Evolutionary conservation across 768 basidiomycete genomes (phyloP), one percentile per base, ranked within the genome.

Genomic region (Boletus vermiculosoides): DNA sequence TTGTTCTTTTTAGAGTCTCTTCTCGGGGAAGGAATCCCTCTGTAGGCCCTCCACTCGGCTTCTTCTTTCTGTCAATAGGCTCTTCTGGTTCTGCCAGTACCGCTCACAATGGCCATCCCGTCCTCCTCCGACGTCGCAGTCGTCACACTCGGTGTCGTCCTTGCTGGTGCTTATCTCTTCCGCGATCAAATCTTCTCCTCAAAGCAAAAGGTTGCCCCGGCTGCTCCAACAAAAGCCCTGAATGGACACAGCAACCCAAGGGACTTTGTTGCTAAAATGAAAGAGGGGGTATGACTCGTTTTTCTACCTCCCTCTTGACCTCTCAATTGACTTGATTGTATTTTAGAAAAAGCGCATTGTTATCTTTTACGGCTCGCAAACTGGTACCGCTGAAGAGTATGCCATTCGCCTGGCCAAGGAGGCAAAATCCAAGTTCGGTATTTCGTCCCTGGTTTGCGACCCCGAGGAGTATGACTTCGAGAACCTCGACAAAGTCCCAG

Each of bases 391-490:
- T 2, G 97, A 98, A 73, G 96, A 99, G 73, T 97, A 95, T 64
- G 95, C 95, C 41, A 94, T 96, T 63, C 90, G 97, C 72, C 83
- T 99, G 11, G 96, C 96, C 15, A 98, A 98, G 77, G 96, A 99
- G 71, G 94, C 93, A 40, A 99, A 99, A 76, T 83, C 91, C 58
- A 93, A 96, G 69, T 99, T 92, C 61, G 96, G 96, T 48, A 81
- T 98, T 16, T 89, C 93, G 11, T 97, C 94, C 8, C 86, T 98
- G 53, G 96, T 99, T 16, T 97, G 94, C 68, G 96, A 99, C 69
- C 94, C 95, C 4, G 97, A 99, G 73, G 96, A 99, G 74, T 98
- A 98, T 72, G 97, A 98, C 70, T 98, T 98, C 69, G 93, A 95
- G 71, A 94, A 90, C 72, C 85, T 98, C 60, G 96, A 98, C 74